These are phyloP conservation scores for Elaeagnus macrophylla DNA, from an alignment of 306 rosid genomes.

Conservation along the genomic window DNA sequence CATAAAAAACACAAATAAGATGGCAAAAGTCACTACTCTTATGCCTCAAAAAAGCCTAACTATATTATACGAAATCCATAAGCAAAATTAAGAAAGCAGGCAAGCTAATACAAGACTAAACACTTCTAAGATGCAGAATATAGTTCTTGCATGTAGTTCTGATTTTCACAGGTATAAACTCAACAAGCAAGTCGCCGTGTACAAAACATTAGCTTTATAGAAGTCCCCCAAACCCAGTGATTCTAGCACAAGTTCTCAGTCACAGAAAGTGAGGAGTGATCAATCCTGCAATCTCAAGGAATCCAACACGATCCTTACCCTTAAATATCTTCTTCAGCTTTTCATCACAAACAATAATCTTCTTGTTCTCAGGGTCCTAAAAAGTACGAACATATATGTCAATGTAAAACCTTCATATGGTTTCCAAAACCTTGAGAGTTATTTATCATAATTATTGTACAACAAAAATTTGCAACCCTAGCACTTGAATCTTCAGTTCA, in stretches of 20 bases:
- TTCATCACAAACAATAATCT: conserved; percentile 60
- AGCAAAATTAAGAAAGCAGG: too few relatives aligned
- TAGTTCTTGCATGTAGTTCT: conserved; percentile 2
- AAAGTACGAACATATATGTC: conserved; percentile 10
- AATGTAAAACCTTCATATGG: neutral
- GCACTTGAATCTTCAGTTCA: too few relatives aligned
- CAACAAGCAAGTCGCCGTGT: conserved; percentile 29
- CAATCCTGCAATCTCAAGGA: conserved; percentile 80
- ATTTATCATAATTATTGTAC: too few relatives aligned
- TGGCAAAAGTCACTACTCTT: too few relatives aligned
- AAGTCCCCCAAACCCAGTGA: neutral
- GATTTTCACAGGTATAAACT: conserved; percentile 17
- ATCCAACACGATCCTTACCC: conserved; percentile 63
- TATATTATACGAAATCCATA: too few relatives aligned
- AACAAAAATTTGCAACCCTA: too few relatives aligned
- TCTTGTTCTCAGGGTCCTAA: conserved; percentile 79
- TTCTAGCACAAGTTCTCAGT: conserved; percentile 13
- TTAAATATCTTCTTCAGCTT: conserved; percentile 85
- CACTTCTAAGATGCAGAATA: too few relatives aligned
- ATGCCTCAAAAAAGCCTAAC: too few relatives aligned
- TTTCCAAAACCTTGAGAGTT: too few relatives aligned
- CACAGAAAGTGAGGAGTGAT: conserved; percentile 79
- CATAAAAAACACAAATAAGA: too few relatives aligned
- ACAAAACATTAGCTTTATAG: conserved; percentile 20
- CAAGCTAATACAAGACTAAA: too few relatives aligned